phyloP scores from a whole-genome alignment of 1,139 yeast species.

The Yamadazyma triangularis region DNA sequence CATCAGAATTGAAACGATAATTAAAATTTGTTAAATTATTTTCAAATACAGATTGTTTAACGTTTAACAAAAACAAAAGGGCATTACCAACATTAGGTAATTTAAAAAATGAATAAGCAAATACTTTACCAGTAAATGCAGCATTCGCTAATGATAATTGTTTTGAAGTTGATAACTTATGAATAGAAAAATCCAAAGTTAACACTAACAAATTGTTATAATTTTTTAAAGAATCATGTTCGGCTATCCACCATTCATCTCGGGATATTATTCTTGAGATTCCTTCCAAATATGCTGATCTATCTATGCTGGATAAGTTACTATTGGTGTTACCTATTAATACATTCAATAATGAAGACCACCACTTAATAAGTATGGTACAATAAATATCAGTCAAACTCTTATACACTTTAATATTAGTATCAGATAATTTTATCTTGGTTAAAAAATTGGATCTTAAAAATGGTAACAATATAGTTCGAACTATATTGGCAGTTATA shows the following conservation, averaged over 20 bases:
- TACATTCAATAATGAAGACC: constrained; percentile 52
- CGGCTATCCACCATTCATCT: constrained; percentile 51
- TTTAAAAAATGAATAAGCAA: constrained; percentile 62
- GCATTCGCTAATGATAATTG: constrained; percentile 54
- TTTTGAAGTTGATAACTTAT: constrained; percentile 48
- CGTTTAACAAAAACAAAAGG: constrained; percentile 56
- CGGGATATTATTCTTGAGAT: constrained; percentile 63
- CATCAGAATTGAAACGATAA: background rate
- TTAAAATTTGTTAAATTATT: constrained; percentile 6
- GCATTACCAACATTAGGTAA: constrained; percentile 62
- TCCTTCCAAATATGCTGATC: constrained; percentile 71
- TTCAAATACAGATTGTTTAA: constrained; percentile 39
- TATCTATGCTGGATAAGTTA: constrained; percentile 35
- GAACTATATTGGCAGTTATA: constrained; percentile 58
- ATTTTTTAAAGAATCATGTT: constrained; percentile 12
- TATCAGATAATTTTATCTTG: constrained; percentile 9
- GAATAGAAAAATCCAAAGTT: constrained; percentile 56
- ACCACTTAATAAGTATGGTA: constrained; percentile 56
- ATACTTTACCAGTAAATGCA: constrained; percentile 75
- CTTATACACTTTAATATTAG: constrained; percentile 21
- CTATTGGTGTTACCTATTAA: constrained; percentile 25
- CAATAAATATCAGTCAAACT: constrained; percentile 33
- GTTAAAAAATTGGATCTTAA: constrained; percentile 38
- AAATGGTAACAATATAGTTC: constrained; percentile 66
- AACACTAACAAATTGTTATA: constrained; percentile 37